Conservation (phyloP, 176 grass and related monocot genomes). For the Eragrostis nindensis region DNA sequence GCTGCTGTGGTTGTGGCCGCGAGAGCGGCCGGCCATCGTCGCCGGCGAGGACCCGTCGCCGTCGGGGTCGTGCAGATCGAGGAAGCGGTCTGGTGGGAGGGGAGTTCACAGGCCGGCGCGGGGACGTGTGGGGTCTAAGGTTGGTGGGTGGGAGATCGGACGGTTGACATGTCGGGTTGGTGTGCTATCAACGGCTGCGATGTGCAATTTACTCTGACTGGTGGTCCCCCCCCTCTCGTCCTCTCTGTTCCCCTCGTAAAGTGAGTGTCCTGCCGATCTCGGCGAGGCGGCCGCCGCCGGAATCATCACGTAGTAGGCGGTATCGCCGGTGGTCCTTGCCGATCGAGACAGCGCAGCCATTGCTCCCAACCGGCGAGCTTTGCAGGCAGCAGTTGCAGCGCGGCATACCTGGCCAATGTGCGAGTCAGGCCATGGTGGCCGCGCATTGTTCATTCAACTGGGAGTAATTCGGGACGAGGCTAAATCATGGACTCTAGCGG, state of each 20-base stretch:
- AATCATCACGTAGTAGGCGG: not conserved
- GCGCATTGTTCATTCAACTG: not conserved
- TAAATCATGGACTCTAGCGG: too few relatives aligned
- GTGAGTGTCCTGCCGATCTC: not conserved
- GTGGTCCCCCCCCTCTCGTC: too few relatives aligned
- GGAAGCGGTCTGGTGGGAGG: not conserved
- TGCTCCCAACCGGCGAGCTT: not conserved
- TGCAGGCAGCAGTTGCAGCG: not conserved
- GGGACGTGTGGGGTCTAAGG: too few relatives aligned
- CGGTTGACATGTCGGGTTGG: slow-evolving; percentile 12
- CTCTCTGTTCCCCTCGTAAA: not conserved
- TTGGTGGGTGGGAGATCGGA: slow-evolving; percentile 8
- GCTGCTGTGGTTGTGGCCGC: slow-evolving; percentile 32
- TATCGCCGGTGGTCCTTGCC: not conserved
- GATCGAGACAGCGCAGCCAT: not conserved
- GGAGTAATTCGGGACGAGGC: too few relatives aligned
- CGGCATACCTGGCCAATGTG: not conserved
- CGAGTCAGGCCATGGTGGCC: not conserved
- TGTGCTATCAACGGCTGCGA: slow-evolving; percentile 21
- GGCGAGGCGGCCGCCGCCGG: not conserved
- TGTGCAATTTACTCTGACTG: not conserved
- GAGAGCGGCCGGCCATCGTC: slow-evolving; percentile 31
- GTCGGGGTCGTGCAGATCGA: slow-evolving; percentile 38
- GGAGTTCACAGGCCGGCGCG: too few relatives aligned
- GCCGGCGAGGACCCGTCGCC: slow-evolving; percentile 25